Evolutionary conservation across 2,329 filamentous ascomycete species (phyloP).

Genomic region (Macroventuria anomochaeta): DNA sequence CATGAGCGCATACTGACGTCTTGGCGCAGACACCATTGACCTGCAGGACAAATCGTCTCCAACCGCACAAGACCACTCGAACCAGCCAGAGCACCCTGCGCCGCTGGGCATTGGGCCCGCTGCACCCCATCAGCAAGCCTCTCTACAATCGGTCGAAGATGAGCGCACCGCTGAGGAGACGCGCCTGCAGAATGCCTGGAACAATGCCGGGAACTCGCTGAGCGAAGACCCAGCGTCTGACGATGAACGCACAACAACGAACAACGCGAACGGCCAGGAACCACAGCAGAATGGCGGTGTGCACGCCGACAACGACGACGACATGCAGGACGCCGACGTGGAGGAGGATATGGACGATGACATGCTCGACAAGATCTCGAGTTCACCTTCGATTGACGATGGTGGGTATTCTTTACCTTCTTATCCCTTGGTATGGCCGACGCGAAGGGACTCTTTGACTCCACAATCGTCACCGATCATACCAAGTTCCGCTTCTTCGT

Average conservation of each 20-base stretch:
- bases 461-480: constrained; percentile 41
- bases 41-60: constrained; percentile 84
- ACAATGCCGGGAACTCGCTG: constrained; percentile 49
- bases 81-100: constrained; percentile 59
- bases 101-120: constrained; percentile 62
- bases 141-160: constrained; percentile 79
- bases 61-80: constrained; percentile 81
- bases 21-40: constrained; percentile 82
- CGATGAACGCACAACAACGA: constrained; percentile 54
- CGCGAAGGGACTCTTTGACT: constrained; percentile 52
- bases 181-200: constrained; percentile 63
- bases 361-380: constrained; percentile 98
- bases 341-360: constrained; percentile 83
- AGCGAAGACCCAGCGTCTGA: constrained; percentile 64
- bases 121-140: constrained; percentile 84
- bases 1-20: constrained; percentile 32
- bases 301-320: constrained; percentile 53
- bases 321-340: constrained; percentile 68
- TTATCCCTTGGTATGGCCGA: constrained; percentile 47
- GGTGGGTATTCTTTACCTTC: constrained; percentile 73
- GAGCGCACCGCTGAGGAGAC: constrained; percentile 76
- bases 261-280: constrained; percentile 35
- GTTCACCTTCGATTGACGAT: constrained; percentile 98
- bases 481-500: constrained; percentile 47
- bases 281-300: constrained; percentile 44